Evolutionary conservation across 2,329 filamentous ascomycete species (phyloP).

Genomic region (Cercospora canescens): DNA sequence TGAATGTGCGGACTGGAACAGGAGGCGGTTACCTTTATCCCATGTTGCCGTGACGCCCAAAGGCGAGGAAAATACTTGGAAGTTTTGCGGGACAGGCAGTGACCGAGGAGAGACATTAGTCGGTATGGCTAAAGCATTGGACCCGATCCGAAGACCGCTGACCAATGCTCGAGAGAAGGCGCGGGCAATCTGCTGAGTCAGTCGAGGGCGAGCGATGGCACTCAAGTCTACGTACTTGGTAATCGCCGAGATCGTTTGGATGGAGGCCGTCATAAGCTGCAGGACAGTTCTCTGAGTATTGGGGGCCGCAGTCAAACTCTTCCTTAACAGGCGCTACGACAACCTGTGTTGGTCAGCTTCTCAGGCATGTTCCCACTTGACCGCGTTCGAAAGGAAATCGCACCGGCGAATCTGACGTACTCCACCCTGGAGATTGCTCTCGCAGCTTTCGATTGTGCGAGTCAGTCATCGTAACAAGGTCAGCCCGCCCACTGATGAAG

Average conservation of each 20-base stretch:
- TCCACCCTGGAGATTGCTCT: no score
- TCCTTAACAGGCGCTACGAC: slow-evolving; percentile 37
- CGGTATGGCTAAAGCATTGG: slow-evolving; percentile 4
- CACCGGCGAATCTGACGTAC: no score
- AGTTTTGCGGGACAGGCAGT: slow-evolving; percentile 9
- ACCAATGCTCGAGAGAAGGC: slow-evolving; percentile 37
- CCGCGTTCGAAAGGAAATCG: no score
- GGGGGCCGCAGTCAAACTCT: slow-evolving; percentile 21
- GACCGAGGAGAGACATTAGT: slow-evolving; percentile 8
- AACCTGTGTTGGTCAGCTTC: no score
- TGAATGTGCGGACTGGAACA: no score
- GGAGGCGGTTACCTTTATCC: no score
- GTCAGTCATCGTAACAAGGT: no score
- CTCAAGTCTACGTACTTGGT: no score
- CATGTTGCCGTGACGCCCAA: slow-evolving; percentile 20
- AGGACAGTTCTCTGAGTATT: slow-evolving; percentile 11
- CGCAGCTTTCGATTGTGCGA: no score
- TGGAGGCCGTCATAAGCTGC: slow-evolving; percentile 27
- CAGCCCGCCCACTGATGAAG: no score
- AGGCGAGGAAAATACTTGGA: slow-evolving; percentile 7
- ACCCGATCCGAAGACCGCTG: slow-evolving; percentile 14
- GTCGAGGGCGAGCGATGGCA: no score
- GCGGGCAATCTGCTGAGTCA: slow-evolving; percentile 45
- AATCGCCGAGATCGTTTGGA: slow-evolving; percentile 45
- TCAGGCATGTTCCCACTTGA: no score